Percentiles rank a stretch among this genome's conserved stretches.
phyloP scores from a whole-genome alignment of 176 grass and related monocot genomes.

The Ananas comosus region DNA sequence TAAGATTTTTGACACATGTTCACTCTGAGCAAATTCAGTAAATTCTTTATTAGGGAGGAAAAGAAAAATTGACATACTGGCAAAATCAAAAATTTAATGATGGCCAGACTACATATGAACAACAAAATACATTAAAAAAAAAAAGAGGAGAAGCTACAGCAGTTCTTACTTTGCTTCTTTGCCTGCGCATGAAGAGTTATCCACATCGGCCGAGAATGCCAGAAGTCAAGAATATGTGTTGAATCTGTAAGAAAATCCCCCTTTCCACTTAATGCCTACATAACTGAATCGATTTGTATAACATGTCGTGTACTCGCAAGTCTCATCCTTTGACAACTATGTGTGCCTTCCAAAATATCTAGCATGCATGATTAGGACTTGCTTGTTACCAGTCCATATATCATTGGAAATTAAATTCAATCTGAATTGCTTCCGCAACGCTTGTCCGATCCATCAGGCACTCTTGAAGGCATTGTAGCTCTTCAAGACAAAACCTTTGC shows the following conservation, averaged over 20 bases:
- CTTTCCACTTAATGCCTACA: background rate
- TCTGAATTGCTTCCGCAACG: background rate
- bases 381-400: background rate
- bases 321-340: background rate
- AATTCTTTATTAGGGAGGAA: too few relatives aligned
- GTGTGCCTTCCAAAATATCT: background rate
- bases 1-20: too few relatives aligned
- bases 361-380: background rate
- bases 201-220: too few relatives aligned
- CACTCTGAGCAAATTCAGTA: too few relatives aligned
- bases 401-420: background rate
- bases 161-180: too few relatives aligned
- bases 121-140: too few relatives aligned
- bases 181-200: too few relatives aligned
- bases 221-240: background rate
- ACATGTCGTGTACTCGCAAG: background rate
- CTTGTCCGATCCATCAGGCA: background rate
- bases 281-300: background rate
- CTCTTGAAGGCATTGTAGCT: background rate
- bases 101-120: too few relatives aligned
- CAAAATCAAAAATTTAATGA: too few relatives aligned
- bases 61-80: too few relatives aligned
- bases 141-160: too few relatives aligned
- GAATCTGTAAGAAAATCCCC: background rate
- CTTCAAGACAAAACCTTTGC: background rate